A percentile compares a stretch with the other conserved stretches of the same genome.
Conservation (phyloP, 2,329 filamentous ascomycete species). For the Penicillium sp. region DNA sequence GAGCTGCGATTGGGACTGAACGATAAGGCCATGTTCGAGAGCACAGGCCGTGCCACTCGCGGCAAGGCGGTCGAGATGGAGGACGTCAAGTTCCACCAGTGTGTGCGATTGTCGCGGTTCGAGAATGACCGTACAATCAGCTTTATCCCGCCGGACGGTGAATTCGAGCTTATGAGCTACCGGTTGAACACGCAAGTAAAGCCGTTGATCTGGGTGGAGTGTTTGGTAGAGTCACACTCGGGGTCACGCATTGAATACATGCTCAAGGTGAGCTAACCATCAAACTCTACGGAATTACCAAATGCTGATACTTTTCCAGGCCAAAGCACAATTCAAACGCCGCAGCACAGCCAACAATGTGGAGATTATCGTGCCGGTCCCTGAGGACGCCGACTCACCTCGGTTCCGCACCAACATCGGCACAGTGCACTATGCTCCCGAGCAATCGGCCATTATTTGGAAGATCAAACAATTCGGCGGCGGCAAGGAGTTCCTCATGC, state of each 20-base stretch:
- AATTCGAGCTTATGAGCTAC: slow-evolving; percentile 99
- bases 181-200: slow-evolving; percentile 98
- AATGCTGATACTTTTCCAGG: slow-evolving; percentile 40
- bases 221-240: slow-evolving; percentile 91
- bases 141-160: slow-evolving; percentile 96
- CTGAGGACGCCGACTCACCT: slow-evolving; percentile 92
- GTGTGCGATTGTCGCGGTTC: slow-evolving; percentile 88
- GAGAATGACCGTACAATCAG: slow-evolving; percentile 98
- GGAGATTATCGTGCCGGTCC: slow-evolving; percentile 93
- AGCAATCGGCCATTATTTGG: slow-evolving; percentile 97
- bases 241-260: slow-evolving; percentile 97
- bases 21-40: slow-evolving; percentile 99
- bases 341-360: slow-evolving; percentile 98
- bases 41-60: slow-evolving; percentile 83
- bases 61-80: slow-evolving; percentile 99
- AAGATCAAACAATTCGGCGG: slow-evolving; percentile 99
- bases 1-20: slow-evolving; percentile 90
- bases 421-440: slow-evolving; percentile 92
- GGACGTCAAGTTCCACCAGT: slow-evolving; percentile 99
- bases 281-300: background rate
- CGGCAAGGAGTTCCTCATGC: slow-evolving; percentile 98
- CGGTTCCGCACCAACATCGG: slow-evolving; percentile 97
- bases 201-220: slow-evolving; percentile 97
- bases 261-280: slow-evolving; percentile 70
- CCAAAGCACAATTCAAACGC: slow-evolving; percentile 95